A percentile compares a stretch with the other conserved stretches of the same genome.
Evolutionary conservation across 345 rosid species (phyloP).

Genomic region (Pelargonium nanum): DNA sequence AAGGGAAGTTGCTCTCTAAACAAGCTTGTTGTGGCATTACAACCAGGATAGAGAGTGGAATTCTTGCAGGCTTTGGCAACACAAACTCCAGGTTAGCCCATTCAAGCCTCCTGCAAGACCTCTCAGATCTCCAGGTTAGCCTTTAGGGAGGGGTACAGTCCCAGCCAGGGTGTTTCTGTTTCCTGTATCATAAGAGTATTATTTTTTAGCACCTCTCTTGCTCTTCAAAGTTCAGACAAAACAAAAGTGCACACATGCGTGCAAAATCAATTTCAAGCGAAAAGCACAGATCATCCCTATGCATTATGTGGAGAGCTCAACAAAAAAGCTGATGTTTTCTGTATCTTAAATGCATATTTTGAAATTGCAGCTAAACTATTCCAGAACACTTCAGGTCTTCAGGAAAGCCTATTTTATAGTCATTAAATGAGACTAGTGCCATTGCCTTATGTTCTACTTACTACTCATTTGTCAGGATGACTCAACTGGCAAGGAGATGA

Average conservation of each 20-base stretch:
- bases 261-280: too few relatives aligned
- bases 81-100: conserved; percentile 63
- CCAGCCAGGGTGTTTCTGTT: conserved; percentile 96
- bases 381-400: too few relatives aligned
- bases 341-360: neutral
- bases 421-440: neutral
- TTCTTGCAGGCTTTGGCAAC: conserved; percentile 98
- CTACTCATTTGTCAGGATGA: too few relatives aligned
- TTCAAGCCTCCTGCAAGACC: conserved; percentile 78
- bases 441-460: too few relatives aligned
- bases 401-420: too few relatives aligned
- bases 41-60: conserved; percentile 95
- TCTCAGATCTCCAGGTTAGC: conserved; percentile 88
- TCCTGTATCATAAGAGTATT: conserved; percentile 26
- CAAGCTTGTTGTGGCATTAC: conserved; percentile 95
- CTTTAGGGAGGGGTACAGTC: conserved; percentile 90
- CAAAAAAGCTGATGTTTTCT: neutral
- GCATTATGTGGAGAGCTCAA: conserved; percentile 31
- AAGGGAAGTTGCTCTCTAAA: conserved; percentile 92
- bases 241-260: too few relatives aligned
- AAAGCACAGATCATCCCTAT: too few relatives aligned
- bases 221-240: too few relatives aligned
- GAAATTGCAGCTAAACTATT: too few relatives aligned
- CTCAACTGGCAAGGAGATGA: too few relatives aligned
- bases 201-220: conserved; percentile 39